Conservation (phyloP, 345 rosid genomes). For the thale cress (Arabidopsis thaliana) region TAIR10.1 NC_003076.8:6781001-6781500, state of each 20-base stretch:
- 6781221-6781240: constrained; percentile 60
- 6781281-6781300: constrained; percentile 97
- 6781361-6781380: background rate
- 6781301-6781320: constrained; percentile 87
- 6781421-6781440: background rate
- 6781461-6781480: background rate
- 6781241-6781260: constrained; percentile 99
- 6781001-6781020: constrained; percentile 83
- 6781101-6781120: constrained; percentile 17
- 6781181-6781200: background rate
- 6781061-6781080: constrained; percentile 96
- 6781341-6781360: constrained; percentile 21
- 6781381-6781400: background rate
- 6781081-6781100: constrained; percentile 61
- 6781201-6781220: background rate
- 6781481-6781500: background rate
- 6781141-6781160: background rate
- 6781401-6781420: background rate
- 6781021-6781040: constrained; percentile 80
- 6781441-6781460: background rate
- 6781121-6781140: background rate
- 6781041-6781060: constrained; percentile 94
- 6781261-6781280: constrained; percentile 94
- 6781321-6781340: constrained; percentile 99
- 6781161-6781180: background rate